Base-by-base conservation (phyloP, 208 protist genomes). In the Sergeia podlipaevii region DNA sequence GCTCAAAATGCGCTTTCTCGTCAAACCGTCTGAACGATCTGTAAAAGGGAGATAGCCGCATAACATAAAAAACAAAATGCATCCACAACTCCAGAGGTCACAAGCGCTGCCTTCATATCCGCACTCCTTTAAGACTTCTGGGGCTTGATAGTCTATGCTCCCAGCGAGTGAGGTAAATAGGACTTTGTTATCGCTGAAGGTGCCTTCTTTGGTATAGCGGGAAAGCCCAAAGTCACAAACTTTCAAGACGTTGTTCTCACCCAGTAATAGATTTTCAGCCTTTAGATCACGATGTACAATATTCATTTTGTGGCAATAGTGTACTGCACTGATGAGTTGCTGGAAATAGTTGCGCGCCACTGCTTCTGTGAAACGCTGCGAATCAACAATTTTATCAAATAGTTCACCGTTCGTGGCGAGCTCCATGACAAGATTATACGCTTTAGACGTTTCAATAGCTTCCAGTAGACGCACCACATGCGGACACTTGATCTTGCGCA, bases 381-480 rank as follows among this genome's bases (percentile, higher is more conserved):
- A 88, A 47, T 93, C 76, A 11, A 90, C 81, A 66, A 99, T 97
- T 42, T 99, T 90, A 61, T 98, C 98, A 67, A 98, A 98, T n/a
- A 98, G 97, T 55, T 99, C 80, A 46, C 98, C 98, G 47, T 98
- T 93, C 18, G 97, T 85, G n/a, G 98, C 80, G 43, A 97, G 96
- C 74, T 99, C 97, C 81, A 99, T 99, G 10, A 99, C 97, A 26
- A 99, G 63, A 34, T 96, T 98, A 33, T 99, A 97, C 38, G 97
- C 97, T 37, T 87, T 97, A 21, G 97, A 81, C 26, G 83, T 98
- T 69, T 99, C 95, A 28, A 99, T 94, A 7, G 98, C 97, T 48
- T 98, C 94, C 28, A 97, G 60, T 0, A 99, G 65, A 21, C 84
- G 84, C 13, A 97, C 89, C 3, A 98, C 78, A 46, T 97, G 97